Base-by-base conservation (phyloP, 768 basidiomycete species). In the Exidia glandulosa region DNA sequence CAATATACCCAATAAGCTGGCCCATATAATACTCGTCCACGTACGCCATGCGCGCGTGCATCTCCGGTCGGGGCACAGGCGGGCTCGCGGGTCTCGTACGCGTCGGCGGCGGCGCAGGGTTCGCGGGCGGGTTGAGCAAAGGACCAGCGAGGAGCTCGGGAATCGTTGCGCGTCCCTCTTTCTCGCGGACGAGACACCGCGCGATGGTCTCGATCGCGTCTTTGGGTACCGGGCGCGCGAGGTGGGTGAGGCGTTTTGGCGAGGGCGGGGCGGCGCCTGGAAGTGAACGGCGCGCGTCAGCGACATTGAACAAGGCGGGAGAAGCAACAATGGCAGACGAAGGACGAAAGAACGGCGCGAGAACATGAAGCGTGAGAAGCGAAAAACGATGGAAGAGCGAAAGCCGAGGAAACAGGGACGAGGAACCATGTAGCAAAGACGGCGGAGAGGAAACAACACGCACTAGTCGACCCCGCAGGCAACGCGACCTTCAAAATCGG, bases 81-180 rank as follows among this genome's bases (percentile, higher is more conserved):
- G 50, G 50, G 41, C 41, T 45, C 19, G 19, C 19, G 19, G 41
- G 41, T 23, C 41, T 14, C 41, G 41, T 19, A 14, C 16, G 41
- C 41, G 34, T 16, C 34, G 7, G 41, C 41, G 41, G 41, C 41
- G 7, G 12, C 41, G 16, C 41, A 23, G 41, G 41, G 19, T 45
- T 23, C 12, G 19, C 41, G 41, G 19, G 19, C 41, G 41, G n/a
- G n/a, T n/a, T 45, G 10, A 45, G 41, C 41, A 45, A 23, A 14
- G 41, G 41, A 23, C 23, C 41, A 14, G 83, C 81, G 65, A 97
- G 69, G 67, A 99, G 73, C 67, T 94, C 84, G 2, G 91, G 90
- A 62, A 98, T 97, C 4, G 90, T 87, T 64, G 87, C 83, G 30
- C 95, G 76, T 64, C 87, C 83, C 71, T 94, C 95, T 32, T 92